These are phyloP conservation scores for Fibroporia radiculosa DNA, from an alignment of 768 basidiomycete genomes.

Conservation along the genomic window DNA sequence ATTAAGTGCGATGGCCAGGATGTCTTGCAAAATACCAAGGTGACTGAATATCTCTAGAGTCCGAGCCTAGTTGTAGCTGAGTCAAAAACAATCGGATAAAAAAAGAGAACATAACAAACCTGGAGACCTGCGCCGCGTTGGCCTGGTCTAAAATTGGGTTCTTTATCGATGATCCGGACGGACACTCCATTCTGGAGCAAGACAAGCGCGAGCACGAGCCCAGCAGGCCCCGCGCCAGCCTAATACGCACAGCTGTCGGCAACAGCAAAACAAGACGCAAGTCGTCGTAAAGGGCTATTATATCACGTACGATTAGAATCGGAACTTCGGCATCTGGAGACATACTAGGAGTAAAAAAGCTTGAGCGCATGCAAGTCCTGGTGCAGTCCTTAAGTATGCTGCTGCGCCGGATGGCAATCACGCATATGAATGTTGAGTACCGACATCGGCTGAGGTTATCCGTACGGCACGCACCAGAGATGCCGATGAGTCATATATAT, in stretches of 20 bases:
- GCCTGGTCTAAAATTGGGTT: constrained; percentile 11
- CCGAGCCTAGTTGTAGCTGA: constrained; percentile 11
- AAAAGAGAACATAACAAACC: constrained; percentile 10
- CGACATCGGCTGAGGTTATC: too few species aligned
- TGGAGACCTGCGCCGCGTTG: constrained; percentile 21
- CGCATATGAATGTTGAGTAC: too few species aligned
- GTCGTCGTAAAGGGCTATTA: too few species aligned
- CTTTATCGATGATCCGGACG: constrained; percentile 18
- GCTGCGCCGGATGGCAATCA: too few species aligned
- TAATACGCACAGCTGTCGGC: too few species aligned
- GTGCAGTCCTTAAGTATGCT: too few species aligned
- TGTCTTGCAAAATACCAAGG: constrained; percentile 14
- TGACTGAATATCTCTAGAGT: constrained; percentile 14
- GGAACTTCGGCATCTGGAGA: neutral
- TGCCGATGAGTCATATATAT: too few species aligned
- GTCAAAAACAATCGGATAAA: neutral
- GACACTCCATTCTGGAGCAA: constrained; percentile 14
- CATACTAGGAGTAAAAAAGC: too few species aligned
- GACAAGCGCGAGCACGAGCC: constrained; percentile 13
- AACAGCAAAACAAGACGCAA: too few species aligned
- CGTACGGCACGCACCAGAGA: too few species aligned
- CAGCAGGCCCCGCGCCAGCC: constrained; percentile 17
- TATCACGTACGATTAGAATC: neutral
- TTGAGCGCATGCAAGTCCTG: too few species aligned
- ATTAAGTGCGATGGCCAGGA: neutral